phyloP scores from a whole-genome alignment of 164 flowering plant species.

The Santalum album region DNA sequence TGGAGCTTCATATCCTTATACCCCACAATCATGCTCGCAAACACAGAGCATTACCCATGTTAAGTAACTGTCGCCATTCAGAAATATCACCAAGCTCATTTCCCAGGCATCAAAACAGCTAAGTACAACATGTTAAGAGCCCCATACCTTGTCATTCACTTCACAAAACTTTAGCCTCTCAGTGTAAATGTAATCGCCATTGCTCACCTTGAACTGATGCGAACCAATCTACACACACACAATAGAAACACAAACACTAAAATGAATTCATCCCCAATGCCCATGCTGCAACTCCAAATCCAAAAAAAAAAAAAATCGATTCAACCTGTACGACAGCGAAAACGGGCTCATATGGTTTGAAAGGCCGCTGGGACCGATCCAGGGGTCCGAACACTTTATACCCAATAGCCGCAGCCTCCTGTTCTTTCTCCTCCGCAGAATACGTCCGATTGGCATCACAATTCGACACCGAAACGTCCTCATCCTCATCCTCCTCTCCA shows the following conservation, averaged over 20 bases:
- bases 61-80: too few relatives aligned
- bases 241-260: neutral
- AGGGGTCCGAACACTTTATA: slow-evolving; percentile 78
- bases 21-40: too few relatives aligned
- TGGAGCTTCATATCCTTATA: too few relatives aligned
- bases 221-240: slow-evolving; percentile 66
- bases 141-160: slow-evolving; percentile 81
- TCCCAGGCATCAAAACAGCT: too few relatives aligned
- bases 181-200: slow-evolving; percentile 65
- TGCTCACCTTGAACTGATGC: slow-evolving; percentile 96
- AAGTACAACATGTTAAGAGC: neutral
- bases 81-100: too few relatives aligned
- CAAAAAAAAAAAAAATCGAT: neutral
- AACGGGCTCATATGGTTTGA: slow-evolving; percentile 66
- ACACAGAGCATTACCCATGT: too few relatives aligned
- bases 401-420: slow-evolving; percentile 81
- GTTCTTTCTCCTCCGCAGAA: slow-evolving; percentile 52
- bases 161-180: slow-evolving; percentile 88
- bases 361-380: slow-evolving; percentile 42
- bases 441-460: slow-evolving; percentile 21
- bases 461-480: neutral
- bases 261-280: neutral
- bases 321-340: slow-evolving; percentile 93
- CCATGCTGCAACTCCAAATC: neutral
- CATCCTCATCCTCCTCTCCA: slow-evolving; percentile 15